Base-by-base conservation (phyloP, 495 filamentous ascomycete species). In the Podospora tetraspora region DNA sequence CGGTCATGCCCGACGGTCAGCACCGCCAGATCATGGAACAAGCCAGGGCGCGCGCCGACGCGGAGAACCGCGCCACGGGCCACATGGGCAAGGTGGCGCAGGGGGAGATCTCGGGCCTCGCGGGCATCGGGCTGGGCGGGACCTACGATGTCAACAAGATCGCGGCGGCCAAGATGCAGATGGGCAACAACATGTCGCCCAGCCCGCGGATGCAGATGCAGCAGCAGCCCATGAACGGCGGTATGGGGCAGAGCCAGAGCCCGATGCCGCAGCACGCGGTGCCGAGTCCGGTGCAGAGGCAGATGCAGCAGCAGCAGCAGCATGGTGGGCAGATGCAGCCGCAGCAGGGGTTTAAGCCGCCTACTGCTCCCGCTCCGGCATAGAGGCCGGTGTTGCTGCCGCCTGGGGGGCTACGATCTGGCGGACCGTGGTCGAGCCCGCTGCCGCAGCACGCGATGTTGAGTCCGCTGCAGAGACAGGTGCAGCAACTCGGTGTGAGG, bases 21-120 rank as follows among this genome's bases (percentile, higher is more conserved):
- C 79, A 79, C 64, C 73, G 76, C 13, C 75, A 75, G 64, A 71
- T 79, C 1, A 74, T 83, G 79, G 78, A 83, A 37, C 82, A 83
- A 71, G 81, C 81, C 12, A 75, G 79, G 37, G 82, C 82, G 21
- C 73, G 81, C 3, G 79, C 80, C 29, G 78, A 79, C 61, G 80
- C 79, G 1, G 77, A 78, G 58, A 78, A 79, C 64, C 73, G 67
- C 24, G 79, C 74, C 6, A 74, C 67, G 58, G 75, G 76, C 5
- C 74, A 76, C 66, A 78, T 75, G 71, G 71, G 74, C 64, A 78
- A 77, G 66, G 73, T 77, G 0, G 64, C 75, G 32, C 71, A 73
- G 67, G 73, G 75, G 12, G 72, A 76, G 59, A 71, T 76, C 13
- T 72, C 75, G 1, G 76, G 76, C 1, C 68, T 79, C 6, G 76